Evolutionary conservation across 2,329 filamentous ascomycete genomes (phyloP), one percentile per base, ranked within the genome.

Genomic region (Fusarium sp.): DNA sequence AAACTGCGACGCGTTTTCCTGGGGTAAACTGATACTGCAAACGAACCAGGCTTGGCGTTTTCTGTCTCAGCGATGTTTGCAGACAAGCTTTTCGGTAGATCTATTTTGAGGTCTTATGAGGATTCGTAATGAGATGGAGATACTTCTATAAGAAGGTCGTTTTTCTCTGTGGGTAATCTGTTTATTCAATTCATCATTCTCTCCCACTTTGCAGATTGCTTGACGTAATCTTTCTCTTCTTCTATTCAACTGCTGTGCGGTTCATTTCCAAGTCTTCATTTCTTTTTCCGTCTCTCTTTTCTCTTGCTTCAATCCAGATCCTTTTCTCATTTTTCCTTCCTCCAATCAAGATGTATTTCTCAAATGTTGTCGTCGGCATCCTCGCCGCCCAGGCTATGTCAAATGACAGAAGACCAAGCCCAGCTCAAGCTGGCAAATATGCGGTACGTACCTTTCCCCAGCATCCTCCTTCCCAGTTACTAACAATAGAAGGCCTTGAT

Each of bases 371-470:
- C 25, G 20, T 69, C 22, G 52, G 65, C 20, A 25, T 67, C 12
- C 59, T 68, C 1, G 60, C 65, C 16, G 65, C 64, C 7, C 65
- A 68, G 20, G 65, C 65, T 2, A 16, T 68, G 4, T 68, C 65
- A 3, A 44, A 49, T 12, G 24, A 47, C 12, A 32, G 44, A 34
- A 30, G 47, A 8, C 25, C 30, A 1, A 40, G 27, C 34, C 43
- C 38, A 24, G 41, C 41, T 2, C 16, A 58, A 0, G 29, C 41
- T 38, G 47, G 58, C 15, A 68, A 64, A 40, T 68, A 64, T 11
- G 47, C n/a, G 4, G 65, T 67, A 59, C 8, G 38, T 24, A 8
- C 7, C 7, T 9, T 4, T 12, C 4, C 4, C 3, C 4, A 5
- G 8, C 8, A 1, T n/a, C 5, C 4, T 6, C 4, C 8, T 8